These are phyloP conservation scores for Fusarium sp. DNA, from an alignment of 2,329 filamentous ascomycete genomes.

Conservation along the genomic window DNA sequence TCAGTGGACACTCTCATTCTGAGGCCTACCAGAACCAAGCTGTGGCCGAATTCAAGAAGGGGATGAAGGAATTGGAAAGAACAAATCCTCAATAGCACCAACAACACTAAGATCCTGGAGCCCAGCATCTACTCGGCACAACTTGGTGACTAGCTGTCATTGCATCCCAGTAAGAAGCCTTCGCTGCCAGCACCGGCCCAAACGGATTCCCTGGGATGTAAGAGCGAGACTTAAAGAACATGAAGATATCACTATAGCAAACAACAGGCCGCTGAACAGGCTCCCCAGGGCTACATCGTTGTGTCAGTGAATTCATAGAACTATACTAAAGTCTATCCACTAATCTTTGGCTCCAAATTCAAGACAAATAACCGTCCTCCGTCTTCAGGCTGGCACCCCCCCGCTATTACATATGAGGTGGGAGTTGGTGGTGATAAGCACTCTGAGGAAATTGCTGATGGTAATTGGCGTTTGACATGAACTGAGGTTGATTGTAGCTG, in stretches of 20 bases:
- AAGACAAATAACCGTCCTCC: background rate
- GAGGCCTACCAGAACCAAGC: no score
- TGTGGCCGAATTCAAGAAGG: no score
- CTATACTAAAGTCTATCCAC: background rate
- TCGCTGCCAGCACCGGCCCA: no score
- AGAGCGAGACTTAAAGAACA: background rate
- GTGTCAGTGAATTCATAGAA: background rate
- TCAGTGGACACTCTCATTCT: no score
- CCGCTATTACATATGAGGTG: conserved; percentile 17
- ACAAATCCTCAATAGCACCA: no score
- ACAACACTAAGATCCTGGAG: no score
- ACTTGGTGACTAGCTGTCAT: no score
- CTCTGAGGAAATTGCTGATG: conserved; percentile 17
- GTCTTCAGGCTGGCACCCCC: background rate
- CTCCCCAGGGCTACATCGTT: background rate
- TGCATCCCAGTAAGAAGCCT: no score
- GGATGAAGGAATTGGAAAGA: no score
- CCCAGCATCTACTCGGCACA: no score
- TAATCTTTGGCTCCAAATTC: background rate
- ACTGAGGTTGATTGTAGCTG: conserved; percentile 13
- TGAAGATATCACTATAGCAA: background rate
- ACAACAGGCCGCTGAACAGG: no score
- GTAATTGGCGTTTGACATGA: conserved; percentile 8
- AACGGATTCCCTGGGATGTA: no score
- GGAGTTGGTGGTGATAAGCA: conserved; percentile 24